phyloP scores from a whole-genome alignment of 2,329 filamentous ascomycete species.

The Exserohilum rostratum region DNA sequence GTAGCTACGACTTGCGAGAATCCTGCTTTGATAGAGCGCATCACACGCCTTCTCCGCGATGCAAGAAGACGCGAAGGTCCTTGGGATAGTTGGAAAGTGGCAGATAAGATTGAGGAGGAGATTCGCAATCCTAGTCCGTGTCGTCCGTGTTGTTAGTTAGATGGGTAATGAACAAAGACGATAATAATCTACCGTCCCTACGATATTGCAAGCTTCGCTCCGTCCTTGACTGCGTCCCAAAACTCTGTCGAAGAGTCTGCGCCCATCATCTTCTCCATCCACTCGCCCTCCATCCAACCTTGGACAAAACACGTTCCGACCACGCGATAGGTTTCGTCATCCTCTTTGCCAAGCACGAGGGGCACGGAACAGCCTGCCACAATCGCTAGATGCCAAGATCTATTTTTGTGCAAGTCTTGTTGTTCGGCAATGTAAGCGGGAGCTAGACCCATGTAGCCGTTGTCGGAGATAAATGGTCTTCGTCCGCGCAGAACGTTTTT shows the following conservation, averaged over 20 bases:
- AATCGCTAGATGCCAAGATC: background rate
- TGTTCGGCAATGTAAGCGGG: background rate
- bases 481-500: background rate
- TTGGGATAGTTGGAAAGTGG: conserved; percentile 7
- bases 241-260: background rate
- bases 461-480: background rate
- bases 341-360: background rate
- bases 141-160: too few relatives aligned
- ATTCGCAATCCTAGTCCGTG: background rate
- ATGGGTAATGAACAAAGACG: too few relatives aligned
- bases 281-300: background rate
- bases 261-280: background rate
- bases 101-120: background rate
- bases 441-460: background rate
- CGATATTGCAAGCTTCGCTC: background rate
- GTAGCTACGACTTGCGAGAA: background rate
- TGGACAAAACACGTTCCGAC: background rate
- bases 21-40: conserved; percentile 1
- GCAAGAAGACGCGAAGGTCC: conserved; percentile 4
- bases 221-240: background rate
- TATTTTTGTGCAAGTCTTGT: background rate
- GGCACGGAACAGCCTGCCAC: background rate
- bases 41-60: background rate
- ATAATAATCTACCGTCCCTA: too few relatives aligned
- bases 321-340: background rate